Evolutionary conservation across 495 filamentous ascomycete genomes (phyloP).

Genomic region (Hypomontagnella submonticulosa): DNA sequence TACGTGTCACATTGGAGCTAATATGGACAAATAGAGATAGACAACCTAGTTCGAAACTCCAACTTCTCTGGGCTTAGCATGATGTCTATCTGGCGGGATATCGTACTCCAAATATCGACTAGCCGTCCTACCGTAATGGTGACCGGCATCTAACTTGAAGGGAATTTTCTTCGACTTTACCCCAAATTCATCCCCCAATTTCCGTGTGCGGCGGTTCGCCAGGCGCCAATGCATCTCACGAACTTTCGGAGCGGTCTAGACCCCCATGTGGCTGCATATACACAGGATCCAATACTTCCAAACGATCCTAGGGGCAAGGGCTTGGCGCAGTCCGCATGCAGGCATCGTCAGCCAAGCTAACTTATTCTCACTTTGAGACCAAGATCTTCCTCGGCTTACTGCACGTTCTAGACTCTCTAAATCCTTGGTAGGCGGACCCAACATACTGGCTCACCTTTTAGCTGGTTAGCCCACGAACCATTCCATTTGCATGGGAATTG

Average conservation of each 20-base stretch:
- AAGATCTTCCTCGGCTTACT: constrained; percentile 30
- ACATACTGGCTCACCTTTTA: constrained; percentile 30
- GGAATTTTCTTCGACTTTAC: constrained; percentile 24
- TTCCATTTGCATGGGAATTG: constrained; percentile 12
- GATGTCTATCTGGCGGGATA: constrained; percentile 12
- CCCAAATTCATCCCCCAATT: constrained; percentile 35
- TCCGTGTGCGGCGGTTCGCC: constrained; percentile 26
- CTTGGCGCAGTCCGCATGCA: constrained; percentile 25
- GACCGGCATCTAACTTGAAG: constrained; percentile 11
- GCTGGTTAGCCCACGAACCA: constrained; percentile 13
- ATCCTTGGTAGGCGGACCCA: constrained; percentile 15
- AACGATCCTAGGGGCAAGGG: constrained; percentile 15
- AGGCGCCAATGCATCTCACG: constrained; percentile 41
- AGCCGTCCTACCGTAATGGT: constrained; percentile 2
- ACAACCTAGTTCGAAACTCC: constrained; percentile 17
- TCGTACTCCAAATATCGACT: constrained; percentile 24
- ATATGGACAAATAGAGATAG: constrained; percentile 19
- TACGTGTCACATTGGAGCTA: constrained; percentile 7
- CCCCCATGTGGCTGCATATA: constrained; percentile 34
- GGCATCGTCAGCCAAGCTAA: constrained; percentile 40
- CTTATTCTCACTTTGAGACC: constrained; percentile 7
- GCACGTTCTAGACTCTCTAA: constrained; percentile 34
- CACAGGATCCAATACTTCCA: constrained; percentile 15
- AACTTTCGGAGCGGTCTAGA: constrained; percentile 43
- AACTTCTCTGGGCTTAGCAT: constrained; percentile 26